Evolutionary conservation across 2,329 filamentous ascomycete genomes (phyloP).

Genomic region (Fusarium duplospermum): DNA sequence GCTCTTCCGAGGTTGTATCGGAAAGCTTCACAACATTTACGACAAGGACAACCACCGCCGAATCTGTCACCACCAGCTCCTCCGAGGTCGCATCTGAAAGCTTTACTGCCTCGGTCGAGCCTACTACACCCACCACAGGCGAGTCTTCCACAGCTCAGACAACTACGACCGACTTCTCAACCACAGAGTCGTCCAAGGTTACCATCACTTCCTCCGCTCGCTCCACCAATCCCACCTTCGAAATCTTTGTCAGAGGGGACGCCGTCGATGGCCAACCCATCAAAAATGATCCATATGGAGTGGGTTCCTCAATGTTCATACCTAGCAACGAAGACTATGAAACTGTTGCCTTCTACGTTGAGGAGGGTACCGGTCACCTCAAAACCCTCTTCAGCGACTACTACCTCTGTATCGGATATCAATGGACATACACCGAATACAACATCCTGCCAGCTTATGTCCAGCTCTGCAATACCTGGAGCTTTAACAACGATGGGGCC

Average conservation of each 20-base stretch:
- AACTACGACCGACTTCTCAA: neutral
- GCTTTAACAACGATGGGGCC: too few relatives aligned
- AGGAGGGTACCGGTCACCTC: neutral
- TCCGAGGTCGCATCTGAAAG: neutral
- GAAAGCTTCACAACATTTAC: neutral
- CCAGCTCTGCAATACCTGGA: too few relatives aligned
- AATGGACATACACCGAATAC: too few relatives aligned
- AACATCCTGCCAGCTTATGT: too few relatives aligned
- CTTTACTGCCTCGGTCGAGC: neutral
- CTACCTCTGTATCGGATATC: neutral
- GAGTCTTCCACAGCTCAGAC: neutral
- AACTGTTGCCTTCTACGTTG: neutral
- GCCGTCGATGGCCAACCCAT: too few relatives aligned
- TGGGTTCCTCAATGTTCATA: neutral
- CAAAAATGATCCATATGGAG: too few relatives aligned
- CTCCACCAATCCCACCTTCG: neutral
- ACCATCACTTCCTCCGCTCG: neutral
- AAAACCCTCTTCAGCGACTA: neutral
- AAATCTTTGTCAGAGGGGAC: too few relatives aligned
- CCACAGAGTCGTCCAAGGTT: neutral
- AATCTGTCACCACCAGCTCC: neutral
- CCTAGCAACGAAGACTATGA: neutral
- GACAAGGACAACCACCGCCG: neutral
- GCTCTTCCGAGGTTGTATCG: neutral
- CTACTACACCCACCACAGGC: neutral